A percentile compares a stretch with the other conserved stretches of the same genome.
Conservation (phyloP, 164 flowering plant species). For the Umbilicus rupestris region DNA sequence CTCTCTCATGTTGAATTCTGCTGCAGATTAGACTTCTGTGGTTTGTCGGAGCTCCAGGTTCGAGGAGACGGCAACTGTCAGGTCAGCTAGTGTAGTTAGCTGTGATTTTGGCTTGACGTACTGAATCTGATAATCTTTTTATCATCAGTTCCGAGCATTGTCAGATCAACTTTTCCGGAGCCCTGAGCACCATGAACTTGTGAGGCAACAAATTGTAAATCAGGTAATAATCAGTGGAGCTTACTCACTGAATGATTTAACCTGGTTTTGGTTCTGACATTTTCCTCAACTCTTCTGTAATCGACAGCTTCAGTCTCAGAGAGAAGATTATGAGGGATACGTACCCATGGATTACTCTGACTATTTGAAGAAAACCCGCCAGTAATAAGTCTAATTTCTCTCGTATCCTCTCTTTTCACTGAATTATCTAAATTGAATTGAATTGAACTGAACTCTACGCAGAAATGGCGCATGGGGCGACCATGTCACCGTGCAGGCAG, state of each 20-base stretch:
- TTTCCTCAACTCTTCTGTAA: background rate
- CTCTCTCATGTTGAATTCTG: background rate
- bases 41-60: background rate
- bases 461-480: constrained; percentile 62
- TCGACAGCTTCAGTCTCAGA: constrained; percentile 38
- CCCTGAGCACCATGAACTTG: constrained; percentile 50
- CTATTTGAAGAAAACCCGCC: constrained; percentile 46
- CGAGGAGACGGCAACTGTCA: constrained; percentile 4
- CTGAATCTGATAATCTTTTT: background rate
- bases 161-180: constrained; percentile 50
- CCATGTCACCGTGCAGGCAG: constrained; percentile 49
- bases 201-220: constrained; percentile 41
- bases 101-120: background rate
- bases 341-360: constrained; percentile 60
- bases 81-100: background rate
- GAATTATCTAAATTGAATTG: background rate
- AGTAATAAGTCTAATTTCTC: constrained; percentile 24
- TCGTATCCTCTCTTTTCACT: background rate
- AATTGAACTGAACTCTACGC: background rate
- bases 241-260: background rate
- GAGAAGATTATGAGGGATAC: constrained; percentile 49
- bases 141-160: constrained; percentile 42
- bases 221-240: constrained; percentile 29
- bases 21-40: constrained; percentile 4
- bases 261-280: background rate